phyloP scores from a whole-genome alignment of 2,329 filamentous ascomycete genomes.

The Zymoseptoria pseudotritici region DNA sequence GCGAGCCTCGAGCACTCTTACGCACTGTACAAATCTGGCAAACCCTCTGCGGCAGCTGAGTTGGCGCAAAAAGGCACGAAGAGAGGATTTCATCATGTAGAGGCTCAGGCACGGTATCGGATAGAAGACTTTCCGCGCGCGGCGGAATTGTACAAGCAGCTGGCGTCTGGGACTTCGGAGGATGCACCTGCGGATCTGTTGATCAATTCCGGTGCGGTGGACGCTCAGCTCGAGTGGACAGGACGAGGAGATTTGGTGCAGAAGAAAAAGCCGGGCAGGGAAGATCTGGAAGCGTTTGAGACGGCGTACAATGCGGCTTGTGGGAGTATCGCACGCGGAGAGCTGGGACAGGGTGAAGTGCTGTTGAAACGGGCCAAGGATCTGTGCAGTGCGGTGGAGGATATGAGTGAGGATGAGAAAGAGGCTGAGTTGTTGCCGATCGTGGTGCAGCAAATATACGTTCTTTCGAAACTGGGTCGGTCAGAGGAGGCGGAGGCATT shows the following conservation, averaged over 20 bases:
- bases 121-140: constrained; percentile 65
- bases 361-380: constrained; percentile 64
- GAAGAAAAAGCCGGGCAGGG: constrained; percentile 50
- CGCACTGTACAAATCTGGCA: constrained; percentile 73
- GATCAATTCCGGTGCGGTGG: constrained; percentile 67
- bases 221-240: constrained; percentile 66
- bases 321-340: constrained; percentile 60
- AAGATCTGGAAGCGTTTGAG: constrained; percentile 69
- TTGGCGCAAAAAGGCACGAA: constrained; percentile 28
- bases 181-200: constrained; percentile 66
- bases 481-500: constrained; percentile 57
- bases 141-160: constrained; percentile 53
- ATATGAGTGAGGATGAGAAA: constrained; percentile 67
- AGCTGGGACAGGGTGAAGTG: constrained; percentile 56
- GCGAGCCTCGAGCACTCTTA: constrained; percentile 68
- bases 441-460: constrained; percentile 66
- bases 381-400: constrained; percentile 66
- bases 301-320: constrained; percentile 76
- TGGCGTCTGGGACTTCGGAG: constrained; percentile 42
- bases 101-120: constrained; percentile 64
- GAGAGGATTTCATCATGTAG: constrained; percentile 51
- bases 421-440: constrained; percentile 67
- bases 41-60: constrained; percentile 56
- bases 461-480: constrained; percentile 60
- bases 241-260: constrained; percentile 46